Base-by-base conservation (phyloP, 129 eudicot genomes). In the Centella asiatica region DNA sequence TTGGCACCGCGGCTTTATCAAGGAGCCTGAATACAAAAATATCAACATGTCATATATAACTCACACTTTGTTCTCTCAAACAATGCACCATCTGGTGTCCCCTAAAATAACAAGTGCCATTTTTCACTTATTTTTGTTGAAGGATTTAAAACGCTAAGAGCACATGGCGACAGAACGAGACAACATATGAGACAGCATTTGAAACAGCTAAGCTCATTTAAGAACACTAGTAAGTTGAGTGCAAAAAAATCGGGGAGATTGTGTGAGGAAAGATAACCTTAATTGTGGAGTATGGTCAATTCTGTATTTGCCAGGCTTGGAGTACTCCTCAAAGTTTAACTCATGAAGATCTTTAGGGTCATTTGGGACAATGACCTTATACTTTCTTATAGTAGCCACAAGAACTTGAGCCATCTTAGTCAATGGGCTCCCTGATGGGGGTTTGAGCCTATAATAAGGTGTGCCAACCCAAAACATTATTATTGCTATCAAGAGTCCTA, bases 271-370 rank as follows among this genome's bases (percentile, higher is more conserved):
- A n/a, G 1, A 12, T 55, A 27, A 80, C 93, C 81, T 77, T 58
- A 82, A 56, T 6, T 80, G 27, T 60, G 70, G 34, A 40, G 84
- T 64, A 60, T 76, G 81, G 25, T 77, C 82, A 58, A 86, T 44
- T 52, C 81, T 71, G 22, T 58, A 70, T 53, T 79, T 69, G n/a
- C 95, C 89, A 28, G 71, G 66, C 9, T 4, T 55, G 28, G 78
- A 27, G 19, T 86, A 86, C 29, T 74, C 76, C 13, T 79, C 76
- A 51, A 74, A 48, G 64, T 46, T 56, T 29, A 76, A 65, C 80
- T 86, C 89, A 58, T 76, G 31, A 17, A 82, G 77, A 59, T 82
- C 80, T 60, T 74, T 79, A 2, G 80, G 78, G 32, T 86, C 95
- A 51, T 2, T 33, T 0, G 95, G 89, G 7, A 79, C 74, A 25